Evolutionary conservation across 2,329 filamentous ascomycete genomes (phyloP).

Genomic region (Cryphonectria carpinicola): DNA sequence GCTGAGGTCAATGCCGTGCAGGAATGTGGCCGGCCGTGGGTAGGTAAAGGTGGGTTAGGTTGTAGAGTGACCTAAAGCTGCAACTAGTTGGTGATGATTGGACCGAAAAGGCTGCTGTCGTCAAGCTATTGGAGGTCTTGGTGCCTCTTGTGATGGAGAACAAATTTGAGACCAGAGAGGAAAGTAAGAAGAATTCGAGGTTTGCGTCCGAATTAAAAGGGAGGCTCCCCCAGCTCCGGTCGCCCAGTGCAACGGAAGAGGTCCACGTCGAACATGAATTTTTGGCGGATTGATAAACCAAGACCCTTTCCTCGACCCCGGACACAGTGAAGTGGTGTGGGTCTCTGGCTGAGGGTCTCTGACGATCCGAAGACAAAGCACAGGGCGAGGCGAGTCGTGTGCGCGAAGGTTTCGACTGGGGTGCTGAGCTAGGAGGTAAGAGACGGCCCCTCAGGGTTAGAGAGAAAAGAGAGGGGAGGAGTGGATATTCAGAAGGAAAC

Average conservation of each 20-base stretch:
- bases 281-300: constrained; percentile 29
- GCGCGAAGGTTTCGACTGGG: constrained; percentile 20
- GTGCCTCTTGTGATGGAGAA: constrained; percentile 10
- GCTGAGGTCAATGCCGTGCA: constrained; percentile 34
- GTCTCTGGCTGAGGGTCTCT: constrained; percentile 12
- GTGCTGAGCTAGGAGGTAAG: constrained; percentile 11
- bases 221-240: constrained; percentile 24
- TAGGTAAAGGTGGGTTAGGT: constrained; percentile 29
- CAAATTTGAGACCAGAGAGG: not conserved
- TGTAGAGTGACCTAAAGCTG: constrained; percentile 41
- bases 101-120: constrained; percentile 21
- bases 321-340: constrained; percentile 29
- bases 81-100: constrained; percentile 33
- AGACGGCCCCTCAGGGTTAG: constrained; percentile 14
- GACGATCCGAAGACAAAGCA: not conserved
- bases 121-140: constrained; percentile 19
- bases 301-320: constrained; percentile 27
- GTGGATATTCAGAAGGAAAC: constrained; percentile 16
- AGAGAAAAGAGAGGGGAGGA: not conserved
- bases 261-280: constrained; percentile 27
- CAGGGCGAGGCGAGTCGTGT: constrained; percentile 11
- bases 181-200: constrained; percentile 8
- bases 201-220: constrained; percentile 14
- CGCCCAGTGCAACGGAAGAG: constrained; percentile 29
- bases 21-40: constrained; percentile 30